Evolutionary conservation across 352 stramenopile genomes (phyloP).

Genomic region (Pythium monospermum): DNA sequence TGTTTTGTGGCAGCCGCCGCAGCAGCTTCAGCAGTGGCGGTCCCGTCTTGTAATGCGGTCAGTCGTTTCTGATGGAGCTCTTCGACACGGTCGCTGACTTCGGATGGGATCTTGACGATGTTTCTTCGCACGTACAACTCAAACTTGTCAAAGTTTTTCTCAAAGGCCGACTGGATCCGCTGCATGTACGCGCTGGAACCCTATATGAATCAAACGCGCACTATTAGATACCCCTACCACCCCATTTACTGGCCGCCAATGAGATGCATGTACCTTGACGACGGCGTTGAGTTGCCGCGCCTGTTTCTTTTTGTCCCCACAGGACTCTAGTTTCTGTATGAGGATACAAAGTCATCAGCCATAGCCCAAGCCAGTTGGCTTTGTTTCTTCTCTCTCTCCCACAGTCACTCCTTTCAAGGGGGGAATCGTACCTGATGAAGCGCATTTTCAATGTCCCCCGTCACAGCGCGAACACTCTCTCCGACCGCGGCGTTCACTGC

Average conservation of each 20-base stretch:
- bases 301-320: constrained; percentile 58
- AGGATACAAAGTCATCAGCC: background rate
- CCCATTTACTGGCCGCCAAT: no score
- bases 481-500: constrained; percentile 39
- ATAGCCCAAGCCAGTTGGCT: no score
- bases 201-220: no score
- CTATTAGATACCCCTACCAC: no score
- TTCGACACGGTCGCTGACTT: constrained; percentile 40
- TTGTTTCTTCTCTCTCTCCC: background rate
- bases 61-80: constrained; percentile 31
- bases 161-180: constrained; percentile 52
- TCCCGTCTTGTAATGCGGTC: background rate
- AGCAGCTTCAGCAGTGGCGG: background rate
- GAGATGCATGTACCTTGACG: constrained; percentile 53
- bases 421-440: constrained; percentile 45
- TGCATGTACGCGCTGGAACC: constrained; percentile 56
- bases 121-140: constrained; percentile 75
- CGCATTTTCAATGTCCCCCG: constrained; percentile 59
- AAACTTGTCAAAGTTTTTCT: constrained; percentile 84
- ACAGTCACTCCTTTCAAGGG: background rate
- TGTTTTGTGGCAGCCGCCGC: background rate
- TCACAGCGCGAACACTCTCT: constrained; percentile 48
- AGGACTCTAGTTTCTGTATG: background rate
- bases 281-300: constrained; percentile 53
- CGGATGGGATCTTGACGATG: constrained; percentile 51